These are phyloP conservation scores for Datura wrightii DNA, from an alignment of 257 asterid species.

Conservation along the genomic window DNA sequence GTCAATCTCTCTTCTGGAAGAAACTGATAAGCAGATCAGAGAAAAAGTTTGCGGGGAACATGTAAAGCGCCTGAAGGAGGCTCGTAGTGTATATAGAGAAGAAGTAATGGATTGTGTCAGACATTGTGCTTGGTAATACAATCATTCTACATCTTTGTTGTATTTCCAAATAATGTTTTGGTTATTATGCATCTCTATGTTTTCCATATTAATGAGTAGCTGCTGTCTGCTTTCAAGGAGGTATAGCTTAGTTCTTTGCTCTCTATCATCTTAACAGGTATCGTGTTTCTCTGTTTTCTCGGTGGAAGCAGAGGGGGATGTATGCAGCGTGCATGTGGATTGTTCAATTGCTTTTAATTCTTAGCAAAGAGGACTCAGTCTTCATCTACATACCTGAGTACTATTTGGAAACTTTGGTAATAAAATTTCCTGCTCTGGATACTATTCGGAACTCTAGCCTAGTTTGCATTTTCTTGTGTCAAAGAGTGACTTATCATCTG, in stretches of 20 bases:
- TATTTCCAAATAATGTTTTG: slow-evolving; percentile 22
- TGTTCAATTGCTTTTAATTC: slow-evolving; percentile 83
- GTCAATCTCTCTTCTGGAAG: slow-evolving; percentile 76
- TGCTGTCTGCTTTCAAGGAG: slow-evolving; percentile 15
- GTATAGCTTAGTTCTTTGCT: slow-evolving; percentile 15
- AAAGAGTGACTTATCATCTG: slow-evolving; percentile 3
- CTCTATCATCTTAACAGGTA: slow-evolving; percentile 60
- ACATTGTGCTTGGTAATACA: slow-evolving; percentile 87
- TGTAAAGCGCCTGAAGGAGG: slow-evolving; percentile 86
- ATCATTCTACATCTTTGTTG: slow-evolving; percentile 7
- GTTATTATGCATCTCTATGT: neutral
- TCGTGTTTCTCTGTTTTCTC: slow-evolving; percentile 80
- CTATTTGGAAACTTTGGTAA: slow-evolving; percentile 93
- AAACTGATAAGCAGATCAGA: slow-evolving; percentile 86
- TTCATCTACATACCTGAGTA: slow-evolving; percentile 86
- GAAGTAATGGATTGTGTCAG: slow-evolving; percentile 92
- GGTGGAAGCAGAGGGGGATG: slow-evolving; percentile 98
- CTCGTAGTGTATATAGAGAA: slow-evolving; percentile 77
- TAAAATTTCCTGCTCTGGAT: slow-evolving; percentile 33
- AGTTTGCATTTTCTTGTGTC: neutral
- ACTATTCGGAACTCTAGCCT: neutral
- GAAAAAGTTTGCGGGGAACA: slow-evolving; percentile 70
- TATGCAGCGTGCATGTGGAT: slow-evolving; percentile 95
- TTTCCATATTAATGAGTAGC: slow-evolving; percentile 23
- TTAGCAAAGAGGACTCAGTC: slow-evolving; percentile 78